These are phyloP conservation scores for Aschersonia sp. DNA, from an alignment of 2,329 filamentous ascomycete species.

Conservation along the genomic window DNA sequence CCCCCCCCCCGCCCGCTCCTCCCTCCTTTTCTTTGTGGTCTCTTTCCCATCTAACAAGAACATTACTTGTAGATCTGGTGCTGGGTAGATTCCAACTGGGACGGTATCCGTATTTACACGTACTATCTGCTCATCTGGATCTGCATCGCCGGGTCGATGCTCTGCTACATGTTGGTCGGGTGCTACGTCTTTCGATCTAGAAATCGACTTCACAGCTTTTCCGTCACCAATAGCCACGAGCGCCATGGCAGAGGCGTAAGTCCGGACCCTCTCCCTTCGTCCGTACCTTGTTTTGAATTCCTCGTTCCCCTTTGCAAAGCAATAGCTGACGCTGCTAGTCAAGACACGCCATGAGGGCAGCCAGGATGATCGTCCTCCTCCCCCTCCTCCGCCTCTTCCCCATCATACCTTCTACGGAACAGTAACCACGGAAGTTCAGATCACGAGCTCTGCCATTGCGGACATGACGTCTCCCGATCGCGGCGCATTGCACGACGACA, in stretches of 20 bases:
- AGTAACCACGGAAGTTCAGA: conserved; percentile 37
- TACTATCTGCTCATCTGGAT: conserved; percentile 49
- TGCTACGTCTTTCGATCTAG: conserved; percentile 45
- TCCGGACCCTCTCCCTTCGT: conserved; percentile 3
- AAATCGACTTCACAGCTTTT: conserved; percentile 39
- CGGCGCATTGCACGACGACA: not conserved
- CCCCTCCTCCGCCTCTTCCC: not conserved
- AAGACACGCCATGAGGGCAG: no score
- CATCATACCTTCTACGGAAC: conserved; percentile 28
- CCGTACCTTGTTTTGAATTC: no score
- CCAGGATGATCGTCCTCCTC: no score
- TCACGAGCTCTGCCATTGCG: conserved; percentile 17
- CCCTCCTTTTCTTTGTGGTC: not conserved
- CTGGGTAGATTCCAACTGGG: conserved; percentile 42
- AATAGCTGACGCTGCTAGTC: no score
- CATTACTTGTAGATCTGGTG: conserved; percentile 37
- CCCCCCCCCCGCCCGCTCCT: no score
- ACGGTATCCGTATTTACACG: conserved; percentile 41
- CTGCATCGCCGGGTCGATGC: conserved; percentile 37
- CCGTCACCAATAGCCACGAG: conserved; percentile 19
- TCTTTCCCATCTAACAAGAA: not conserved
- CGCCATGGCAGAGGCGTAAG: conserved; percentile 6
- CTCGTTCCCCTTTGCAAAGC: no score
- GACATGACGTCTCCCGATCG: conserved; percentile 10
- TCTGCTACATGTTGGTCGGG: conserved; percentile 42